A percentile compares a stretch with the other conserved stretches of the same genome.
Evolutionary conservation across 2,329 filamentous ascomycete genomes (phyloP).

Genomic region (Arachnomyces sp.): DNA sequence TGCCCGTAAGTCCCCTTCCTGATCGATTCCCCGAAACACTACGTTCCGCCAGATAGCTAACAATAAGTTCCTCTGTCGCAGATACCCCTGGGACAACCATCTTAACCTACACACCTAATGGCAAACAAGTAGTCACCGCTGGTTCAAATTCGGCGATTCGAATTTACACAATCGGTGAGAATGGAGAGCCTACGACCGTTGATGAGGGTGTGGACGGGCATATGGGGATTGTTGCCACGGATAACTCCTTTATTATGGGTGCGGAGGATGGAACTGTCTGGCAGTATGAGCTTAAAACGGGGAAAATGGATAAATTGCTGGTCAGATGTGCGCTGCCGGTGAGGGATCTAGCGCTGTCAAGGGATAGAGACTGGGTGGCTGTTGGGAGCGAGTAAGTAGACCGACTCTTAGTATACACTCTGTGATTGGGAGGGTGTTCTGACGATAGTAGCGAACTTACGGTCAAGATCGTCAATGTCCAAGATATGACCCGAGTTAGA

Average conservation of each 20-base stretch:
- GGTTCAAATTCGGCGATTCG: conserved; percentile 91
- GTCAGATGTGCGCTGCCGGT: conserved; percentile 77
- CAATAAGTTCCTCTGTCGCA: conserved; percentile 23
- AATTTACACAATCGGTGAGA: conserved; percentile 81
- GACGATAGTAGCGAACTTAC: conserved; percentile 58
- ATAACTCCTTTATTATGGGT: conserved; percentile 78
- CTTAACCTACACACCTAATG: conserved; percentile 82
- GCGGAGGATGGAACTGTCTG: conserved; percentile 95
- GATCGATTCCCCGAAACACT: not conserved
- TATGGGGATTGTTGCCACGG: conserved; percentile 63
- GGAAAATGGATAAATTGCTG: conserved; percentile 67
- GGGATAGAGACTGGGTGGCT: conserved; percentile 77
- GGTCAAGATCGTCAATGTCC: conserved; percentile 77
- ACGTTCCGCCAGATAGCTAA: not conserved
- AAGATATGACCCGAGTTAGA: conserved; percentile 67
- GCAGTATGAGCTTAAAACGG: conserved; percentile 70
- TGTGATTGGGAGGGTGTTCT: not conserved
- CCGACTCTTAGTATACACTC: not conserved
- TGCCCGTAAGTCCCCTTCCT: conserved; percentile 36
- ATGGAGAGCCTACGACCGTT: conserved; percentile 85
- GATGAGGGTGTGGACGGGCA: conserved; percentile 88
- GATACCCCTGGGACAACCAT: conserved; percentile 81
- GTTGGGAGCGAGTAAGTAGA: conserved; percentile 76
- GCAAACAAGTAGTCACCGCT: conserved; percentile 77
- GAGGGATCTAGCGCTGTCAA: conserved; percentile 73